A percentile compares a stretch with the other conserved stretches of the same genome.
Evolutionary conservation across 306 rosid genomes (phyloP).

Genomic region (Pterocarpus macrocarpus): DNA sequence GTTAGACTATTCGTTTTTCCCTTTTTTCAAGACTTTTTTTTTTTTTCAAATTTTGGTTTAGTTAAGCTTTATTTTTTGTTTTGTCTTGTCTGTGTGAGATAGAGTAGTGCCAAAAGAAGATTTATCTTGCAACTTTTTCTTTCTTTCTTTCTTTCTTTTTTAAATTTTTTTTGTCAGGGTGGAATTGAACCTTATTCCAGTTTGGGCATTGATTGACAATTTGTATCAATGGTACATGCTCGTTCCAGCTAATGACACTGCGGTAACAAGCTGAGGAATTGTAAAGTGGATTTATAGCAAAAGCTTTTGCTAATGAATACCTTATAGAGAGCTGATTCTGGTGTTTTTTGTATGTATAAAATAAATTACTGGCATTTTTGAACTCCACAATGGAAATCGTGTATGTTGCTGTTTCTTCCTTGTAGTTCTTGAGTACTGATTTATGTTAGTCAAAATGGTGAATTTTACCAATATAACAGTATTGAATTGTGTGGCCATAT

Average conservation of each 20-base stretch:
- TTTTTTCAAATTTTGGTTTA: background rate
- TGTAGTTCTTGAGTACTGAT: background rate
- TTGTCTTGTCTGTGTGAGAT: slow-evolving; percentile 20
- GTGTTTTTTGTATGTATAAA: slow-evolving; percentile 16
- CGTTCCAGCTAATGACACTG: slow-evolving; percentile 53
- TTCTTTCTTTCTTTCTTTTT: background rate
- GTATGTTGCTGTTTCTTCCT: background rate
- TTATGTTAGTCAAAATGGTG: slow-evolving; percentile 33
- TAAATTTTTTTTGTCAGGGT: slow-evolving; percentile 56
- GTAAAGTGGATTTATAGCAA: slow-evolving; percentile 26
- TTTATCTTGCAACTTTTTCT: slow-evolving; percentile 48
- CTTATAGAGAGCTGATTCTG: slow-evolving; percentile 33
- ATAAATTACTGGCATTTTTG: slow-evolving; percentile 22
- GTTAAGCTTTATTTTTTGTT: background rate
- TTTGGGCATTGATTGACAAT: slow-evolving; percentile 70
- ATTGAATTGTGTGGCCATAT: slow-evolving; percentile 22
- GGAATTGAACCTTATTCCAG: slow-evolving; percentile 68
- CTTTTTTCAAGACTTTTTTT: too few relatives aligned
- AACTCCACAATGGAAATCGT: slow-evolving; percentile 25
- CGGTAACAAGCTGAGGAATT: slow-evolving; percentile 40
- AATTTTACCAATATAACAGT: slow-evolving; percentile 2
- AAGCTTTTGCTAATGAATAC: slow-evolving; percentile 26
- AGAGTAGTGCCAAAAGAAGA: slow-evolving; percentile 27
- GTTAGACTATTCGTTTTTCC: slow-evolving; percentile 1
- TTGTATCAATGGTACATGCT: slow-evolving; percentile 51